phyloP scores from a whole-genome alignment of 2,329 filamentous ascomycete genomes.

The Colletotrichum echinochloae region DNA sequence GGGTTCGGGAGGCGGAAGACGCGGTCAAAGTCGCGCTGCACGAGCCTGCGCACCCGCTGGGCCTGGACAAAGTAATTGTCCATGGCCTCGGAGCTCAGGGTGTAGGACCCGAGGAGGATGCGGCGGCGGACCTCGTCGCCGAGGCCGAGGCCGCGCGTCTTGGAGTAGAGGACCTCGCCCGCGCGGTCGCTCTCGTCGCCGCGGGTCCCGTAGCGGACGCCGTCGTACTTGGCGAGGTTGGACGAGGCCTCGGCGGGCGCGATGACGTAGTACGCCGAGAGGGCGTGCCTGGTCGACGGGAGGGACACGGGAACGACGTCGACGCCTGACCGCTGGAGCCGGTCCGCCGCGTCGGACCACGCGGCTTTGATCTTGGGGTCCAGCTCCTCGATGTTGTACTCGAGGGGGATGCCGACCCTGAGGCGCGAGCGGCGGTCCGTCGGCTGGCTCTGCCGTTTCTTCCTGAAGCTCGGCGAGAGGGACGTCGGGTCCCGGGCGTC shows the following conservation, averaged over 20 bases:
- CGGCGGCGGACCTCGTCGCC: conserved; percentile 87
- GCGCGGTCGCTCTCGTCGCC: conserved; percentile 63
- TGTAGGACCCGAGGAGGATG: conserved; percentile 91
- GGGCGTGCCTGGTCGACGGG: conserved; percentile 84
- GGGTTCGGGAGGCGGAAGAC: conserved; percentile 80
- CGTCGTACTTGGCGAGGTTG: conserved; percentile 97
- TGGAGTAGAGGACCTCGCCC: conserved; percentile 78
- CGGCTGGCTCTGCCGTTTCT: conserved; percentile 53
- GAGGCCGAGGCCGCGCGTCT: conserved; percentile 79
- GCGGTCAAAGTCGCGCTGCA: conserved; percentile 87
- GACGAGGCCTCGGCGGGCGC: conserved; percentile 96
- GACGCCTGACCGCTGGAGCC: conserved; percentile 74
- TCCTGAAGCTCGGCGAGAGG: conserved; percentile 67
- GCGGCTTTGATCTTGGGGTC: conserved; percentile 74
- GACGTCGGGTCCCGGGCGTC: conserved; percentile 83
- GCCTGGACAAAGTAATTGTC: conserved; percentile 98
- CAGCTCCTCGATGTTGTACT: conserved; percentile 92
- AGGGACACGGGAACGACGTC: conserved; percentile 81
- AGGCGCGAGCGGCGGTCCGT: conserved; percentile 47
- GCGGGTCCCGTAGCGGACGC: conserved; percentile 86
- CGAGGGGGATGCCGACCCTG: conserved; percentile 70
- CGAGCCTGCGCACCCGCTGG: conserved; percentile 85
- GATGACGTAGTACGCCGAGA: conserved; percentile 95
- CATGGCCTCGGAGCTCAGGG: conserved; percentile 87
- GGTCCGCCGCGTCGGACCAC: conserved; percentile 74